These are phyloP conservation scores for Didymella lethalis DNA, from an alignment of 2,329 filamentous ascomycete genomes.

Conservation along the genomic window DNA sequence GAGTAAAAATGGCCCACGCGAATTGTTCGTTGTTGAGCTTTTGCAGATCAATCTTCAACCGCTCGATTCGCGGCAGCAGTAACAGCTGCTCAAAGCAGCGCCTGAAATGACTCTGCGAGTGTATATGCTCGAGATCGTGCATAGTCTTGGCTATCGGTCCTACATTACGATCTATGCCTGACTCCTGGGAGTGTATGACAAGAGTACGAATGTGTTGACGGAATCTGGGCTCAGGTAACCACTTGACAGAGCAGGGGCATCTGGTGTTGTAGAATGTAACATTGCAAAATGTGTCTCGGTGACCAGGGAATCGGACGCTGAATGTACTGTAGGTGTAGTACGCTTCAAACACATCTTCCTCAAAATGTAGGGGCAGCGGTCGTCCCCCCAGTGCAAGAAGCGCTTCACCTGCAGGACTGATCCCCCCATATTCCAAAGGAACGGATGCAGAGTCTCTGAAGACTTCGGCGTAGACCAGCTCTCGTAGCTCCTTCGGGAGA, in stretches of 20 bases:
- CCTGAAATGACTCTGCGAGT: not conserved
- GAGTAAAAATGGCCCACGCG: conserved; percentile 24
- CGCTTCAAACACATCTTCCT: conserved; percentile 24
- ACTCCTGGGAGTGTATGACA: conserved; percentile 17
- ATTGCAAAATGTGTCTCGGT: not conserved
- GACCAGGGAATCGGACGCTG: conserved; percentile 1
- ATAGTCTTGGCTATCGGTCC: not conserved
- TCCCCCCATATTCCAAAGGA: conserved; percentile 1
- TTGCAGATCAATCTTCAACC: conserved; percentile 21
- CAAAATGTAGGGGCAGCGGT: not conserved
- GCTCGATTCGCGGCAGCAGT: conserved; percentile 18
- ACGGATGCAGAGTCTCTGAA: conserved; percentile 9
- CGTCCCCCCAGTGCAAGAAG: not conserved
- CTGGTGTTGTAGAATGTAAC: not conserved
- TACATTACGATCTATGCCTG: not conserved
- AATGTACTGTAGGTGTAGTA: conserved; percentile 24
- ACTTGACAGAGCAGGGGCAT: not conserved
- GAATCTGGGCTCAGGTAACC: conserved; percentile 2
- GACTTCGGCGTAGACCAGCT: conserved; percentile 28
- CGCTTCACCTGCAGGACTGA: conserved; percentile 1
- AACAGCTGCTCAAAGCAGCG: conserved; percentile 22
- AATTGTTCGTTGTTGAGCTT: conserved; percentile 16
- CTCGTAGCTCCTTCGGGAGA: conserved; percentile 32
- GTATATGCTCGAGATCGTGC: not conserved
- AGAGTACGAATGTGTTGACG: conserved; percentile 24